Evolutionary conservation across 2,329 filamentous ascomycete genomes (phyloP), one percentile per base, ranked within the genome.

Genomic region (Sclerotinia subarctica): DNA sequence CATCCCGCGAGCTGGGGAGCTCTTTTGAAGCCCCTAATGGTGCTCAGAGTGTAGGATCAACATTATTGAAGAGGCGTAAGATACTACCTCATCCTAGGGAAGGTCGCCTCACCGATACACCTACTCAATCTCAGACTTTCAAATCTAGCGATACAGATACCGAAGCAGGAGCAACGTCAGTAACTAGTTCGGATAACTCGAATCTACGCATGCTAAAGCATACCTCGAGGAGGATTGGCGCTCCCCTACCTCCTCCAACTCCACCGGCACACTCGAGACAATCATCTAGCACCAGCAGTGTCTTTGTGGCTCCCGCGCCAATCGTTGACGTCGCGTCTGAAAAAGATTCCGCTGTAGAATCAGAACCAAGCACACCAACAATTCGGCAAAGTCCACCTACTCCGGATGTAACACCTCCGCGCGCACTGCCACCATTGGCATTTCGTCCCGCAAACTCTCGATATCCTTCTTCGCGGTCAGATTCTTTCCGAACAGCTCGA

Each of bases 331-430:
- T 68, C 44, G 62, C 70, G 19, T 69, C 64, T 52, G 44, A 71
- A 17, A 69, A 68, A 57, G 71, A 68, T 64, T 58, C 69, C 13
- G 47, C n/a, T 17, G 38, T 68, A 57, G 53, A 70, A 54, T 74
- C 74, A 66, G 73, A 81, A 13, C 84, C 84, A n/a, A 80, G 81
- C 66, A 91, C 89, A 6, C 88, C 89, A 62, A 84, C 87, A 38
- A 86, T 87, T 71, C 86, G 89, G 71, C 84, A 84, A 74, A 91
- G 87, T 73, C 89, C 89, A 21, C 90, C 89, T 44, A 93, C 90
- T 3, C 91, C 90, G 46, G 90, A 93, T 78, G 85, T 90, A 57
- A 93, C 90, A 21, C 91, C 90, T 64, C 90, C 90, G 47, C 84
- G 87, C 59, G 78, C 77, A 49, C 82, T 81, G 68, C 78, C 82